Evolutionary conservation across 441 rosid genomes (phyloP), one percentile per base, ranked within the genome.

Genomic region (Hypseocharis bilobata): DNA sequence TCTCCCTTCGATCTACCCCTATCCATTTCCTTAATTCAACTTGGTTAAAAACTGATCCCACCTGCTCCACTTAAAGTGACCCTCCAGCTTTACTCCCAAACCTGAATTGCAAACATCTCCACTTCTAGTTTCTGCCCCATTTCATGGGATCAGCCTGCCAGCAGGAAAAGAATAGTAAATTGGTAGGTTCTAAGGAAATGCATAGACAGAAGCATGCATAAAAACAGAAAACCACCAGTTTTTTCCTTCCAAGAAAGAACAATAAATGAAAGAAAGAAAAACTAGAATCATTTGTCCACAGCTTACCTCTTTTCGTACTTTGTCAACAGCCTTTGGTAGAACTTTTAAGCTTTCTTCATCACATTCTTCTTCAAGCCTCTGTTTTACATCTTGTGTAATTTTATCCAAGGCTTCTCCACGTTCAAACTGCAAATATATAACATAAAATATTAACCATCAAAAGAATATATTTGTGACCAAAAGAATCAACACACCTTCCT

Each of bases 371-470:
- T 85, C 92, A 73, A 93, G 87, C 59, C 67, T 59, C 66, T 67
- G 79, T 75, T 67, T 85, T 45, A 86, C 99, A 56, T 80, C 90
- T 70, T 76, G 84, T 28, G 88, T 75, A 71, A 93, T 88, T 71
- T 81, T 79, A 47, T 93, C 99, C 70, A 93, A 77, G 60, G 97
- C 97, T 77, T 87, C 97, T 38, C 99, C 99, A 56, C 97, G 95
- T 77, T 93, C 89, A 85, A 91, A 93, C 99, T 93, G 76, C 23
- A 72, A 32, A n/a, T 66, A 42, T 23, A 65, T 63, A 64, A 55
- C 45, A 32, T 45, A 38, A 71, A 20, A 23, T 60, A 38, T 65
- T 60, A 67, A 63, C 52, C 14, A 23, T 45, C 34, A 34, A 69
- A 56, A 27, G 38, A 57, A 40, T 6, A 23, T 32, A 16, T 17